Evolutionary conservation across 495 filamentous ascomycete genomes (phyloP), one percentile per base, ranked within the genome.

Genomic region (Hypoxylon trugodes): DNA sequence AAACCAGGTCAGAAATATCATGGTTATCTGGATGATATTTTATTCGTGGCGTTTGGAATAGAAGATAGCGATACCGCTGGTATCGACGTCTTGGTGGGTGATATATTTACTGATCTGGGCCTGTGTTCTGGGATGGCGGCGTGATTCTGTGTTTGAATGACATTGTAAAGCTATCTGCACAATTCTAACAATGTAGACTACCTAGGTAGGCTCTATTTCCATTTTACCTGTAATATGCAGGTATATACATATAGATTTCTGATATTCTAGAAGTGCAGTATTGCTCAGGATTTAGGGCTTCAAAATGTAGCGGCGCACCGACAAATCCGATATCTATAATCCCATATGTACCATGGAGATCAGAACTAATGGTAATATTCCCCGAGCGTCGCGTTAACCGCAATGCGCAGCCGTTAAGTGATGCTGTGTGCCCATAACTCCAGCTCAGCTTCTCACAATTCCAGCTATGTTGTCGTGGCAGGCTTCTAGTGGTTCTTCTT

Each of bases 1-100:
- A 65, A 38, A 0, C 60, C 62, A 1, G 75, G 73, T 0, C 63
- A 70, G 61, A 80, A 69, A 42, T 82, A 83, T 61, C 77, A 83
- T 54, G 82, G 81, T 4, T 79, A 76, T 47, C 26, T 77, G 1
- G 82, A 86, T 57, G 82, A 85, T 53, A 73, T 77, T 0, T 9
- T 84, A 2, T 73, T 86, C 24, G 37, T 85, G 0, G 72, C 64
- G 1, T 84, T 84, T 58, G 81, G 82, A 0, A 74, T 80, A 24
- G 82, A 85, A 61, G 82, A 85, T 59, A 58, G 57, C 10, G 43
- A 58, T 1, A 65, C 75, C 2, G 81, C 65, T 0, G 79, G 73
- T 0, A 79, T 84, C 15, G 81, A 83, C 59, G 71, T 84, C 2
- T 12, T 65, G 9, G 82, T 79, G 0, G 65, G 73, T 4, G 83